These are phyloP conservation scores for Keithomyces neogunnii DNA, from an alignment of 2,329 filamentous ascomycete genomes.

Conservation along the genomic window DNA sequence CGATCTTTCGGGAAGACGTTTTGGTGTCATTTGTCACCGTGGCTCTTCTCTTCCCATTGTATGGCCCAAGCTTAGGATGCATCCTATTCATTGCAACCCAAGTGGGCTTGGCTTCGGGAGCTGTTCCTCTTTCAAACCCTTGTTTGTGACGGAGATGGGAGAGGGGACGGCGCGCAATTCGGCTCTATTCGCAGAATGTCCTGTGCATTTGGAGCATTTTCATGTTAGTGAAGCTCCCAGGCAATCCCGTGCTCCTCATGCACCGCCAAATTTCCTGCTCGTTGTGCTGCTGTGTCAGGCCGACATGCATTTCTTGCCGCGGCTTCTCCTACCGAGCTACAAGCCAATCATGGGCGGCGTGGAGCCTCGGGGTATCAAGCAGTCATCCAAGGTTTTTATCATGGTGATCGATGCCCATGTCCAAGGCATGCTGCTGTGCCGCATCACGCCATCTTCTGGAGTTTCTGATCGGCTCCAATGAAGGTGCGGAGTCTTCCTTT, in stretches of 20 bases:
- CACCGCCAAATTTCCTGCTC: too few relatives aligned
- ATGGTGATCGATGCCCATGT: too few relatives aligned
- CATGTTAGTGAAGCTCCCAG: too few relatives aligned
- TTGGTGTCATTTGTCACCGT: too few relatives aligned
- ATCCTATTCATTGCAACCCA: neutral
- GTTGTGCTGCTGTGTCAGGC: neutral
- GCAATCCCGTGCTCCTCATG: too few relatives aligned
- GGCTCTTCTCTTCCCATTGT: neutral
- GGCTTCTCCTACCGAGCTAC: too few relatives aligned
- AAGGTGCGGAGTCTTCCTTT: too few relatives aligned
- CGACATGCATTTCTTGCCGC: neutral
- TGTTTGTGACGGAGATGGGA: neutral
- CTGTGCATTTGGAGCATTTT: neutral
- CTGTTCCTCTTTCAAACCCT: neutral
- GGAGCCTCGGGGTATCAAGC: neutral
- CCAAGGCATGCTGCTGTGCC: too few relatives aligned
- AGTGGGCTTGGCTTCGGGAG: neutral
- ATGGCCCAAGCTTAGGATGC: neutral
- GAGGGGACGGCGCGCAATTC: neutral
- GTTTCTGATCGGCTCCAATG: too few relatives aligned
- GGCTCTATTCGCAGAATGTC: neutral
- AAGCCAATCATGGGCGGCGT: neutral
- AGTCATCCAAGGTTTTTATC: too few relatives aligned
- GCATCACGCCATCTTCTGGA: too few relatives aligned
- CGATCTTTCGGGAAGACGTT: too few relatives aligned